phyloP scores from a whole-genome alignment of 2,329 filamentous ascomycete species.

The Chaetomiaceae sp. region DNA sequence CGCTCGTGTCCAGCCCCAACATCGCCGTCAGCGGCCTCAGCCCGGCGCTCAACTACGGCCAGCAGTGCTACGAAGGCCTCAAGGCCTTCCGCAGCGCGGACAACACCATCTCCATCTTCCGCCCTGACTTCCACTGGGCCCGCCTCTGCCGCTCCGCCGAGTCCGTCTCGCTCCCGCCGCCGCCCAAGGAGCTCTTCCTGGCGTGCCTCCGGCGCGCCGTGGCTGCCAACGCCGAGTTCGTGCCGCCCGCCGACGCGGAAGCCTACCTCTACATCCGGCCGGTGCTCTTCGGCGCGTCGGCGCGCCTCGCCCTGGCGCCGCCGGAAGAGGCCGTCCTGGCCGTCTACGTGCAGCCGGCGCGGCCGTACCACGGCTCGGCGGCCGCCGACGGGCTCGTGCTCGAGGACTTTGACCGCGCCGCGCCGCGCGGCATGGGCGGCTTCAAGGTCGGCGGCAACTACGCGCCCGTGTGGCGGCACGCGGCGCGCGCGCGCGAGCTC shows the following conservation, averaged over 20 bases:
- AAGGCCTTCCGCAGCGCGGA: conserved; percentile 82
- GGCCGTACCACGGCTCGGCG: conserved; percentile 61
- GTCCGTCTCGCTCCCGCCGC: conserved; percentile 58
- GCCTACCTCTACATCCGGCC: conserved; percentile 66
- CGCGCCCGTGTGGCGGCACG: conserved; percentile 60
- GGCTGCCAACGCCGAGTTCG: conserved; percentile 60
- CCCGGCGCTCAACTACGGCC: conserved; percentile 88
- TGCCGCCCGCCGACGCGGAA: conserved; percentile 59
- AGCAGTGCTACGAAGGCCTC: conserved; percentile 92
- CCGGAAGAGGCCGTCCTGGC: conserved; percentile 61
- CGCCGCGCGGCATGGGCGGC: conserved; percentile 60
- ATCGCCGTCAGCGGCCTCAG: conserved; percentile 89
- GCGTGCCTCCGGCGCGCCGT: conserved; percentile 58
- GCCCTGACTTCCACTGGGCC: conserved; percentile 57
- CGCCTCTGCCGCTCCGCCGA: conserved; percentile 60
- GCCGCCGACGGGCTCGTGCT: conserved; percentile 62
- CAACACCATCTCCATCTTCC: conserved; percentile 62
- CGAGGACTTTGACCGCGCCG: conserved; percentile 65
- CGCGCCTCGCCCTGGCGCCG: conserved; percentile 58
- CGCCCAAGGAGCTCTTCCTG: conserved; percentile 56
- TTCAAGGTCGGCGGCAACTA: conserved; percentile 70
- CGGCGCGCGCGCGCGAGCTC: conserved; percentile 54
- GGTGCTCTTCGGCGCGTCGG: conserved; percentile 59
- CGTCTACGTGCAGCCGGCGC: conserved; percentile 60
- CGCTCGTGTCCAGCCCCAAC: conserved; percentile 70